Evolutionary conservation across 805 yeast species (phyloP), one percentile per base, ranked within the genome.

Genomic region (Soucietia sequanensis): DNA sequence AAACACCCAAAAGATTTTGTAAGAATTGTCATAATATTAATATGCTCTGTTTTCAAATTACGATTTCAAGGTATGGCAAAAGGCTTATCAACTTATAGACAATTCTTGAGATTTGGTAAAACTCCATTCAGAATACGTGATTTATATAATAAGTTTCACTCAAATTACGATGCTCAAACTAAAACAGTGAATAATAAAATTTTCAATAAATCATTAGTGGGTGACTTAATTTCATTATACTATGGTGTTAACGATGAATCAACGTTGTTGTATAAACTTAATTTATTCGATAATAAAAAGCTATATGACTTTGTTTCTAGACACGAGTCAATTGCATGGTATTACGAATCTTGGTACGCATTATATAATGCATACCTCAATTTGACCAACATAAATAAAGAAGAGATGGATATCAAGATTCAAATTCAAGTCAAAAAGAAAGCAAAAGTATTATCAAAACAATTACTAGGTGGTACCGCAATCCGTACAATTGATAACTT

Each of bases 241-340:
- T 84, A 82, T 56, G 75, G 81, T 5, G 50, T 80, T 24, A 74
- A 75, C 48, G 91, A 84, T 56, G 91, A 84, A 56, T 53, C 78
- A 14, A 60, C 73, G 20, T 60, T 82, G 12, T 58, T 81, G 22
- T 77, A 65, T 60, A 80, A 80, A 47, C 44, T 80, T 17, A 71
- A 74, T n/a, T 50, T 77, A 3, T 54, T 75, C 22, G 52, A 62
- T 5, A 68, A 71, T 35, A 44, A 62, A 2, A 40, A 59, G 5
- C 49, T 65, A 25, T 63, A 64, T 32, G 38, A 50, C 10, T 43
- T 73, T 33, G 78, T 76, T 4, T 56, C 61, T 4, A 68, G 69
- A 47, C 87, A 84, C 52, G 87, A 80, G 55, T 65, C 80, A 2
- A 60, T 75, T 24, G 78, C 86, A 0, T 83, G 91, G 90, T 80